Percentiles rank a stretch among this genome's conserved stretches.
These are phyloP conservation scores for Coemansia sp. DNA, from an alignment of 192 early-diverging fungal genomes.

Conservation along the genomic window DNA sequence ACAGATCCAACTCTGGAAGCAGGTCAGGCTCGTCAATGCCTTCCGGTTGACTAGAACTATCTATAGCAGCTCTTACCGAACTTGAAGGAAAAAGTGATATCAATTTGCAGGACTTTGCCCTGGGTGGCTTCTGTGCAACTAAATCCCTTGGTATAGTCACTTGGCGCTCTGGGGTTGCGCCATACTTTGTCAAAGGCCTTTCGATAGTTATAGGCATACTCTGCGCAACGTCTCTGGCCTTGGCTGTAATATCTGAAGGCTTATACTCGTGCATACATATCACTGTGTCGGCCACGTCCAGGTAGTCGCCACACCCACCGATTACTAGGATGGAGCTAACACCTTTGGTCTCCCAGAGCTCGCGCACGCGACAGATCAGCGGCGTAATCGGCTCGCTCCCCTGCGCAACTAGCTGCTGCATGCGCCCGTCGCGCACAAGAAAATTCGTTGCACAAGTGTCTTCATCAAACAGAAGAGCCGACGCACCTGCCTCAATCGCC, in stretches of 20 bases:
- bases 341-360: conserved; percentile 37
- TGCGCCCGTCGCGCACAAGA: conserved; percentile 58
- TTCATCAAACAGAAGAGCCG: conserved; percentile 57
- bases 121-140: conserved; percentile 32
- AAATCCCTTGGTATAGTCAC: conserved; percentile 20
- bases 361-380: conserved; percentile 51
- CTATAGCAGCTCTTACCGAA: too few relatives aligned
- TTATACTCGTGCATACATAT: conserved; percentile 54
- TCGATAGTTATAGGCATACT: conserved; percentile 30
- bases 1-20: conserved; percentile 43
- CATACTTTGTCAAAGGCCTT: conserved; percentile 15
- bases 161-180: conserved; percentile 12
- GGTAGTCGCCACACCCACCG: conserved; percentile 61
- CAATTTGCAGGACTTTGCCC: conserved; percentile 17
- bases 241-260: conserved; percentile 40
- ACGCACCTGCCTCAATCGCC: conserved; percentile 46
- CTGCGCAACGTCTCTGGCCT: conserved; percentile 37
- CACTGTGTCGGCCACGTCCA: conserved; percentile 58
- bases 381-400: conserved; percentile 61
- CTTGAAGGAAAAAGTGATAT: conserved; percentile 33
- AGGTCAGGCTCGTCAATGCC: neutral
- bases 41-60: neutral
- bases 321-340: conserved; percentile 56
- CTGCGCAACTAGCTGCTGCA: conserved; percentile 54
- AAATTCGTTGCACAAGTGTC: conserved; percentile 66